Evolutionary conservation across 495 filamentous ascomycete genomes (phyloP), one percentile per base, ranked within the genome.

Genomic region (Penicillium dipodomyicola): DNA sequence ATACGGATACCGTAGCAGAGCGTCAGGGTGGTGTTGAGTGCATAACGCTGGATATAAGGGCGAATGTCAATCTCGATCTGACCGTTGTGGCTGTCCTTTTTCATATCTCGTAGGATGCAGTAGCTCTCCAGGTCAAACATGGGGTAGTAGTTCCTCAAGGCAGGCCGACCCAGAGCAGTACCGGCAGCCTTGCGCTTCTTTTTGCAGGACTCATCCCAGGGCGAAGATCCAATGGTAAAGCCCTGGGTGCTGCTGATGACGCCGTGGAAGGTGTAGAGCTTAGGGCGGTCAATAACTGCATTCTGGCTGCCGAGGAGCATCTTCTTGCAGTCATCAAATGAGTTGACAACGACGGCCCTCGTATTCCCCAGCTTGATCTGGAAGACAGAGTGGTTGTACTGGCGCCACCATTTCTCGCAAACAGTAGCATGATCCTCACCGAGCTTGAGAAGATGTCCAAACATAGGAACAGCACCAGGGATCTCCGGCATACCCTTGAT

Each of bases 1-100:
- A 82, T 81, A n/a, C 79, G 76, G 33, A 81, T 78, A 1, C 80
- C 80, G 46, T 81, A 82, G 67, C 77, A 80, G 9, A 82, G 69
- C 0, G 78, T 82, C 23, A 82, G 55, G 0, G 74, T 80, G 0
- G 77, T 80, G 52, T 81, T 82, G 14, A 82, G 66, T 4, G 78
- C 78, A 53, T 74, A 77, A 6, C 78, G 71, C 55, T 80, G 77
- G 32, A 80, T 73, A 43, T 79, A 79, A 0, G 75, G 74, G 3
- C 72, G 61, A 5, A 76, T 49, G 37, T 71, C 72, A 17, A 81
- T 23, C 56, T 79, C 74, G 1, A 65, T 17, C 20, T 60, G 56
- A 3, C 77, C 78, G 15, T 70, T 62, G 8, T 59, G 51, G 49
- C 76, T 77, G 43, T 81, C 77, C 3, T 60, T 61, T 20, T 72